Evolutionary conservation across 1,139 yeast species (phyloP).

Genomic region (Taphrina communis): DNA sequence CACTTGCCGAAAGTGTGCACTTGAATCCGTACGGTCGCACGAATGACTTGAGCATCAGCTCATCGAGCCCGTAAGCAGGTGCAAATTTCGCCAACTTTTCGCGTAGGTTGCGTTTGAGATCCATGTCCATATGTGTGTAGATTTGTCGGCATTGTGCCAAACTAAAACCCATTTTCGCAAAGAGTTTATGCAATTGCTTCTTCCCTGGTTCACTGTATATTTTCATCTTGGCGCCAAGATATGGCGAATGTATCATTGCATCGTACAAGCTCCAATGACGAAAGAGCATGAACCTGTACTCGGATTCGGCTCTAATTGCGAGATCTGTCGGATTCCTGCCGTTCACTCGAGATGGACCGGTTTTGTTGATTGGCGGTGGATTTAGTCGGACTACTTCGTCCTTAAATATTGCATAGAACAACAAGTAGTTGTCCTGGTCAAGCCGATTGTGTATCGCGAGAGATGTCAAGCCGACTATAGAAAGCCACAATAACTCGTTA

Average conservation of each 20-base stretch:
- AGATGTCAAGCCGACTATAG: conserved; percentile 87
- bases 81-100: conserved; percentile 71
- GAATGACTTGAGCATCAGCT: conserved; percentile 83
- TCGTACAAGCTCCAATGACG: conserved; percentile 95
- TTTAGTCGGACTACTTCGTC: conserved; percentile 82
- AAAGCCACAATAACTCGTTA: conserved; percentile 77
- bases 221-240: conserved; percentile 82
- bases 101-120: conserved; percentile 74
- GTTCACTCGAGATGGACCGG: conserved; percentile 52
- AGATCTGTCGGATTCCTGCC: conserved; percentile 61
- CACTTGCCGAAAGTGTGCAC: conserved; percentile 89
- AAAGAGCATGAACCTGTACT: conserved; percentile 80
- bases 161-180: conserved; percentile 96
- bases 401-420: conserved; percentile 71
- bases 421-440: conserved; percentile 68
- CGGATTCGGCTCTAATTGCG: conserved; percentile 72
- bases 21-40: conserved; percentile 83
- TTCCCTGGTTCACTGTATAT: conserved; percentile 93
- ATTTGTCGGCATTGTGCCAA: conserved; percentile 85
- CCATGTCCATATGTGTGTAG: conserved; percentile 89
- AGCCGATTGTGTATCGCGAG: conserved; percentile 68
- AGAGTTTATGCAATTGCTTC: conserved; percentile 81
- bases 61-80: conserved; percentile 79
- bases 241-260: conserved; percentile 85
- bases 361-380: conserved; percentile 49